phyloP scores from a whole-genome alignment of 257 asterid species.

The Forsythia suspensa region DNA sequence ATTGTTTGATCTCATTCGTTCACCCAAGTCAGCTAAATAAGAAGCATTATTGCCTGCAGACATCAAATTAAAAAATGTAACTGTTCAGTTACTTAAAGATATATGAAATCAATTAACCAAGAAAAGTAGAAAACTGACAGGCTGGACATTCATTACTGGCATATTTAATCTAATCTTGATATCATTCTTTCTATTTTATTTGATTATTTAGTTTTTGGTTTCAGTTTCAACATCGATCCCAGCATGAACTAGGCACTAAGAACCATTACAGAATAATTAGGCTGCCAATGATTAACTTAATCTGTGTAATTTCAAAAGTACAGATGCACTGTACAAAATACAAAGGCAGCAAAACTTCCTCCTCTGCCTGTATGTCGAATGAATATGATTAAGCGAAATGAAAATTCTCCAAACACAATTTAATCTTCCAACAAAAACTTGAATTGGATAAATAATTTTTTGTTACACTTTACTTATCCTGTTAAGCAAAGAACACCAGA shows the following conservation, averaged over 20 bases:
- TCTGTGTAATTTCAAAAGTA: not conserved
- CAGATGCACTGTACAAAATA: not conserved
- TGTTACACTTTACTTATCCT: not conserved
- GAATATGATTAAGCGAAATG: not conserved
- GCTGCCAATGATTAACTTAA: not conserved
- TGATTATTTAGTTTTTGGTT: not conserved
- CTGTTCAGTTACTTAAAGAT: not conserved
- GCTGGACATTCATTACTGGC: not conserved
- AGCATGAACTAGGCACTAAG: constrained; percentile 7
- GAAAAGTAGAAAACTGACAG: not conserved
- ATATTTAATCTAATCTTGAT: not conserved
- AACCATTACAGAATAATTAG: constrained; percentile 11
- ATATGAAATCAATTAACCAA: not conserved
- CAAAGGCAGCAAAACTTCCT: not conserved
- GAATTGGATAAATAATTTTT: not conserved
- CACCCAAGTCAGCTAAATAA: constrained; percentile 57
- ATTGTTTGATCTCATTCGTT: constrained; percentile 56
- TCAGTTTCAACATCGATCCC: constrained; percentile 16
- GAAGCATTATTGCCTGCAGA: constrained; percentile 53
- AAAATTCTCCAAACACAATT: not conserved
- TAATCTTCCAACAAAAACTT: not conserved
- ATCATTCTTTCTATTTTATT: not conserved
- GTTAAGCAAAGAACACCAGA: not conserved
- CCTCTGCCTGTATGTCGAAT: not conserved
- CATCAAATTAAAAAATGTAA: constrained; percentile 24